Conservation (phyloP, 495 filamentous ascomycete genomes). For the Astrothelium subdiscretum region DNA sequence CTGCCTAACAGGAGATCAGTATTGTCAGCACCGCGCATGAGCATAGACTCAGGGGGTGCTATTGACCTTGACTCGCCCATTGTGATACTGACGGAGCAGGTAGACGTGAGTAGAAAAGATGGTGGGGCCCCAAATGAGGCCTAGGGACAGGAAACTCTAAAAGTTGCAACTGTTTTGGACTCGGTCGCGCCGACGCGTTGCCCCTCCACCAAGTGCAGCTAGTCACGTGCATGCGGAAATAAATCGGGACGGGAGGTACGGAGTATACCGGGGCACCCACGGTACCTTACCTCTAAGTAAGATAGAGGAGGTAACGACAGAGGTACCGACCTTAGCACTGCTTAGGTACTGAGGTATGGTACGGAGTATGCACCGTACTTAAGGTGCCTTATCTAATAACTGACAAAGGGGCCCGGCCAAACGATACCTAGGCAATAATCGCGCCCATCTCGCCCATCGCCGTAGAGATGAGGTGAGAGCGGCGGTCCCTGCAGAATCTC, state of each 20-base stretch:
- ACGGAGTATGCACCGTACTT: too few species aligned
- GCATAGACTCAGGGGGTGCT: not conserved
- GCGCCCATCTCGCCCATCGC: not conserved
- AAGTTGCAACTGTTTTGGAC: not conserved
- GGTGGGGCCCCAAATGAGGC: not conserved
- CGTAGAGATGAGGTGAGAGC: not conserved
- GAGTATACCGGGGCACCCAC: too few species aligned
- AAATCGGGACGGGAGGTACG: too few species aligned
- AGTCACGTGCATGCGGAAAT: too few species aligned
- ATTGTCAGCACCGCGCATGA: not conserved
- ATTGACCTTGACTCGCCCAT: not conserved
- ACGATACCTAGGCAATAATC: too few species aligned
- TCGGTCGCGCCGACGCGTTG: not conserved
- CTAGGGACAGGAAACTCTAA: not conserved
- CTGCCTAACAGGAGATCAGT: constrained; percentile 48
- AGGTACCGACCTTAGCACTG: too few species aligned
- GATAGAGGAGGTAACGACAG: too few species aligned
- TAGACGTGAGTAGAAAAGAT: not conserved
- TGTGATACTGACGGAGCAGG: not conserved
- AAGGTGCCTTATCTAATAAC: not conserved
- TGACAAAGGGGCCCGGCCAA: not conserved
- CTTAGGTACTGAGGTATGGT: too few species aligned
- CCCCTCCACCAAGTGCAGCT: not conserved
- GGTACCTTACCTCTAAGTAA: too few species aligned
- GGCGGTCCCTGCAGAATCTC: not conserved